phyloP scores from a whole-genome alignment of 371 early-diverging fungal genomes.

The Circinella umbellata region DNA sequence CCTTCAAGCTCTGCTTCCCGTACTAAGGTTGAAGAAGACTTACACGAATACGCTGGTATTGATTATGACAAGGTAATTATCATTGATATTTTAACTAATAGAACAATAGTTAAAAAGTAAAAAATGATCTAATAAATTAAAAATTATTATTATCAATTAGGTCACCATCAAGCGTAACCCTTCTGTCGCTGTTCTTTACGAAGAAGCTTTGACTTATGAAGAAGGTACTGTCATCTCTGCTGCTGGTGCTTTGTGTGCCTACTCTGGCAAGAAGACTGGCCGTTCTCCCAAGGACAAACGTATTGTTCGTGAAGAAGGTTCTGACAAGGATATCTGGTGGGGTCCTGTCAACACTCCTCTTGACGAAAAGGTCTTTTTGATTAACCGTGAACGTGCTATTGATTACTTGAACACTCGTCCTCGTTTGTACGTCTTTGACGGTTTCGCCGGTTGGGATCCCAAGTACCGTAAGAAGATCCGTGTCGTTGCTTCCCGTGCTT shows the following conservation, averaged over 20 bases:
- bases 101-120: no score
- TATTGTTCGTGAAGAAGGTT: constrained; percentile 88
- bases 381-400: constrained; percentile 94
- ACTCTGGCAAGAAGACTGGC: constrained; percentile 91
- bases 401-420: constrained; percentile 97
- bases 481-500: constrained; percentile 93
- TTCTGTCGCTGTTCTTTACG: constrained; percentile 87
- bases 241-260: constrained; percentile 89
- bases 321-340: constrained; percentile 94
- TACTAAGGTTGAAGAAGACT: constrained; percentile 56
- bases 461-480: constrained; percentile 96
- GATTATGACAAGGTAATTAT: constrained; percentile 51
- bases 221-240: constrained; percentile 88
- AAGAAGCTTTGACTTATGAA: constrained; percentile 92
- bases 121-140: no score
- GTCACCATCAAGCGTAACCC: constrained; percentile 72
- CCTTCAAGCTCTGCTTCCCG: constrained; percentile 42
- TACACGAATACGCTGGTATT: constrained; percentile 53
- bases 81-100: not conserved
- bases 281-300: constrained; percentile 94
- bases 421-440: constrained; percentile 95
- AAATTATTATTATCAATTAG: constrained; percentile 12
- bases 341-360: constrained; percentile 96
- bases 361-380: constrained; percentile 86
- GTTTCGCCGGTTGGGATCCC: constrained; percentile 94